Conservation (phyloP, 2,329 filamentous ascomycete genomes). For the Fusarium xylarioides region DNA sequence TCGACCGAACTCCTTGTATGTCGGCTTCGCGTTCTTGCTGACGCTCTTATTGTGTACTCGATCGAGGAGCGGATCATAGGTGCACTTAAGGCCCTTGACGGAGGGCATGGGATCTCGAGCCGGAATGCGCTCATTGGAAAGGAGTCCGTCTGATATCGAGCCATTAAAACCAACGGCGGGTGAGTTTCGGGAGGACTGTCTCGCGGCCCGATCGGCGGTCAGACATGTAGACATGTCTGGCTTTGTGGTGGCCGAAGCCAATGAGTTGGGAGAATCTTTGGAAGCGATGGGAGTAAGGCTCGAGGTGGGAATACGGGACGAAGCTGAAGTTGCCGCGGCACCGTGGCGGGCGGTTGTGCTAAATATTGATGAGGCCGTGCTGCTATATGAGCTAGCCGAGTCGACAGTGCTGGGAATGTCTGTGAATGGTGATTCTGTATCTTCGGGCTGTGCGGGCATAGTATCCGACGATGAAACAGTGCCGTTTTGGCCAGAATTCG, state of each 20-base stretch:
- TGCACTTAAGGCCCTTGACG: conserved; percentile 66
- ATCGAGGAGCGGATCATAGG: conserved; percentile 68
- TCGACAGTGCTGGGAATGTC: conserved; percentile 76
- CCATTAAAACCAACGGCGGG: conserved; percentile 45
- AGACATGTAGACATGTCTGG: conserved; percentile 64
- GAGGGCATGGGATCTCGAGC: conserved; percentile 65
- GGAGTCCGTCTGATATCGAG: conserved; percentile 48
- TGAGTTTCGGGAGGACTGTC: conserved; percentile 40
- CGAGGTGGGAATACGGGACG: conserved; percentile 55
- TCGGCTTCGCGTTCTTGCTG: conserved; percentile 67
- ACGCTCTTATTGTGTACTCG: conserved; percentile 58
- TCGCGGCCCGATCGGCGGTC: conserved; percentile 52
- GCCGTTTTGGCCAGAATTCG: conserved; percentile 35
- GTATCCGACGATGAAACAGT: conserved; percentile 39
- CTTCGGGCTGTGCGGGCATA: conserved; percentile 54
- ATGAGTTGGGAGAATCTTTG: conserved; percentile 62
- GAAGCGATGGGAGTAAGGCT: conserved; percentile 61
- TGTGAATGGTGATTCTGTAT: conserved; percentile 67
- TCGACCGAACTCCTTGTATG: conserved; percentile 71
- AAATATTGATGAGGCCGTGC: conserved; percentile 76
- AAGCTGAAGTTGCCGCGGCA: conserved; percentile 49
- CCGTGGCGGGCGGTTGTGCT: conserved; percentile 59
- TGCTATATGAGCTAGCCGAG: conserved; percentile 77
- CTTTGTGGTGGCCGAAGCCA: conserved; percentile 59
- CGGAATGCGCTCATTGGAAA: conserved; percentile 55